Conservation (phyloP, 768 basidiomycete species). For the Albatrellus ellisii region DNA sequence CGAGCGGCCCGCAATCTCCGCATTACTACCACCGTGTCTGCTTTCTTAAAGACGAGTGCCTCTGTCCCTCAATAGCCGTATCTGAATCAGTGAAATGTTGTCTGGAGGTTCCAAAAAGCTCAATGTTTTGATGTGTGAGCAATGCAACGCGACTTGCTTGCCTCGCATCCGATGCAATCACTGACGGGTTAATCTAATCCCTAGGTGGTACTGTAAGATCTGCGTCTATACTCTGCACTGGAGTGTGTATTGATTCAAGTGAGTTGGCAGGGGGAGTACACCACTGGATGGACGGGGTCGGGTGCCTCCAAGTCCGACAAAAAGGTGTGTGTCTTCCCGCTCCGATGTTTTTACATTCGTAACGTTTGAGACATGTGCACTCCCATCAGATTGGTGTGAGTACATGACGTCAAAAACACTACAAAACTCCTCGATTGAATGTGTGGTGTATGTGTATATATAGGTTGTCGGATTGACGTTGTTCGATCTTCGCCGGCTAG, state of each 20-base stretch:
- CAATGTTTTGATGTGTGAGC: constrained; percentile 71
- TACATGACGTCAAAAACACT: too few species aligned
- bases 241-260: not conserved
- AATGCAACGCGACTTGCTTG: constrained; percentile 7
- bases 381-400: constrained; percentile 13
- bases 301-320: constrained; percentile 95
- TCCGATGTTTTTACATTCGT: not conserved
- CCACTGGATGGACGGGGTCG: constrained; percentile 85
- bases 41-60: not conserved
- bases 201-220: constrained; percentile 36
- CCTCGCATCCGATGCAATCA: not conserved
- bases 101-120: constrained; percentile 33
- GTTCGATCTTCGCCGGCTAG: constrained; percentile 77
- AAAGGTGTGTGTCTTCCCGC: constrained; percentile 42
- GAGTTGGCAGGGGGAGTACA: constrained; percentile 62
- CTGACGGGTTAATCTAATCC: not conserved
- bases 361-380: constrained; percentile 22
- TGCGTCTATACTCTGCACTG: not conserved
- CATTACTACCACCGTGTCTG: not conserved
- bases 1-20: too few species aligned
- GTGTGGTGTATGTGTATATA: constrained; percentile 3
- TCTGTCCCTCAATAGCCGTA: not conserved
- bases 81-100: constrained; percentile 22
- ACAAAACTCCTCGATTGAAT: not conserved
- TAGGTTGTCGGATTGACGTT: constrained; percentile 84